Evolutionary conservation across 2,329 filamentous ascomycete genomes (phyloP).

Genomic region (Bipolaris sorokiniana): DNA sequence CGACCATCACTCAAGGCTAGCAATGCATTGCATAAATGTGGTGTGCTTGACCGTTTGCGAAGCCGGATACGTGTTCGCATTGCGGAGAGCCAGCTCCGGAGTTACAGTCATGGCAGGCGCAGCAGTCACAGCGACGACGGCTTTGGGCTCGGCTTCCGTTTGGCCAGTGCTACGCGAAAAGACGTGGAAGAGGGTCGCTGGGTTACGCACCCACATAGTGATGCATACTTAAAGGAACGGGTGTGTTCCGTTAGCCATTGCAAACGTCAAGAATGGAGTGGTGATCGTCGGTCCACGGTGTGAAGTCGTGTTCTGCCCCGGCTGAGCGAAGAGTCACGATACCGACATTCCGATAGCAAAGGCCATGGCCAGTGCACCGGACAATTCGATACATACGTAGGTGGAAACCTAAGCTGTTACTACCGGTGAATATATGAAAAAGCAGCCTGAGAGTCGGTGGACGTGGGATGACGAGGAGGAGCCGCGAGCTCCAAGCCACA

Average conservation of each 20-base stretch:
- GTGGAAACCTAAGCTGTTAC: no score
- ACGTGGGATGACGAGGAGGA: neutral
- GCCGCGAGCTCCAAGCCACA: slow-evolving; percentile 1
- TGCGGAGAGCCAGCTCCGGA: slow-evolving; percentile 10
- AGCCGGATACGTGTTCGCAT: slow-evolving; percentile 20
- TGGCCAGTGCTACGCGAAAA: neutral
- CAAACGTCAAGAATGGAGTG: slow-evolving; percentile 3
- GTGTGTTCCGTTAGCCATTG: slow-evolving; percentile 12
- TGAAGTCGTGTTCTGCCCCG: neutral
- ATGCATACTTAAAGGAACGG: slow-evolving; percentile 8
- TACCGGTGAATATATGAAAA: slow-evolving; percentile 3
- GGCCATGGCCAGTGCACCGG: neutral
- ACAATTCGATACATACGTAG: no score
- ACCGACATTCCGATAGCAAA: neutral
- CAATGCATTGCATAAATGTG: slow-evolving; percentile 8
- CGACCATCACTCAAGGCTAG: slow-evolving; percentile 1
- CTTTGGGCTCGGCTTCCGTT: neutral
- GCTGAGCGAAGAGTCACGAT: neutral
- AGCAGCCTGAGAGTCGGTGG: slow-evolving; percentile 8
- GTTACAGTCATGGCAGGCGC: neutral
- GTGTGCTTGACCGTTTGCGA: slow-evolving; percentile 7
- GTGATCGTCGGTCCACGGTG: slow-evolving; percentile 10
- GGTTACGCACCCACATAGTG: slow-evolving; percentile 3
- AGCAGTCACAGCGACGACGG: neutral
- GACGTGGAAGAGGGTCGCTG: slow-evolving; percentile 13